Evolutionary conservation across 306 rosid genomes (phyloP), one percentile per base, ranked within the genome.

Genomic region (Rubus parviflorus): DNA sequence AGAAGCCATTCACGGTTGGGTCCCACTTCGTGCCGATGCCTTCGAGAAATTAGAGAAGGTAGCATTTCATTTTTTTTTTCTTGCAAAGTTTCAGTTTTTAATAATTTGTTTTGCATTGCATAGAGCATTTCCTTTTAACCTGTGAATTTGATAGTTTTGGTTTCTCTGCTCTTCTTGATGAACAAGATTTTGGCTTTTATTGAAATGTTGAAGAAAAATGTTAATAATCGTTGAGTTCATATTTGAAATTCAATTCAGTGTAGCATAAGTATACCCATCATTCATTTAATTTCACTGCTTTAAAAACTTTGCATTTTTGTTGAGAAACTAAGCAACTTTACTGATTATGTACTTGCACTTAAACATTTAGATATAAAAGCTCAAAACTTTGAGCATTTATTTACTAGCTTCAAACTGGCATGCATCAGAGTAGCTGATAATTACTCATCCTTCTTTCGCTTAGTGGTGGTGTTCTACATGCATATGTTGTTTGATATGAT

Each of bases 1-100:
- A 0, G 98, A 96, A 77, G 99, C 99, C 78, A 91, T 96, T 86
- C 94, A 96, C 5, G 99, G 99, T 35, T 93, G 98, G 98, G 92
- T 96, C 2, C 99, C 99, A 16, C 97, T 89, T 42, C 88, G 89
- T 5, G 80, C 94, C 4, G 99, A 96, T 81, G 93, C 98, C 4
- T 96, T 60, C 65, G 99, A 96, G 87, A 96, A 96, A 70, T 81
- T 96, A 72, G 99, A 96, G 10, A 96, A 96, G 96, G 98, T 93
- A 53, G 8, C 63, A n/a, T 20, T 14, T 49, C 16, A 20, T 7
- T 78, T 70, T 42, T 15, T 15, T 11, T 7, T n/a, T 6, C 63
- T 43, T 77, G 1, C 19, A 22, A 3, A 6, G 12, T 58, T 64
- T 46, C 17, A 3, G 60, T 67, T 41, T 20, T 30, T 30, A 30